A percentile compares a stretch with the other conserved stretches of the same genome.
phyloP scores from a whole-genome alignment of 306 rosid genomes.

The Prunus mira region DNA sequence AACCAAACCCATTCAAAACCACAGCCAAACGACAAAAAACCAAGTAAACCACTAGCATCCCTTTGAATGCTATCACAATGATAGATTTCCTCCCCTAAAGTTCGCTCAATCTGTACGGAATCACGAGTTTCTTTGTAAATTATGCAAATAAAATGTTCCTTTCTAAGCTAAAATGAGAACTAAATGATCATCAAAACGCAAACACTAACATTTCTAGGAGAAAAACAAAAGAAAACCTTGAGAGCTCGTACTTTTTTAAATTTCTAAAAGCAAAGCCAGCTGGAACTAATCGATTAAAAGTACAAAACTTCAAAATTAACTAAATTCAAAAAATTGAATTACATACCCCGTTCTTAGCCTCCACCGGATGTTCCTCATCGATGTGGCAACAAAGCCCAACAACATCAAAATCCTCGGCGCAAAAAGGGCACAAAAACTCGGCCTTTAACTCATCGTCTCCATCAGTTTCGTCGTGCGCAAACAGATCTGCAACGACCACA shows the following conservation, averaged over 20 bases:
- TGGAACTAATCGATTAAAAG: neutral
- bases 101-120: neutral
- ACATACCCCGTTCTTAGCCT: conserved; percentile 67
- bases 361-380: conserved; percentile 72
- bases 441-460: conserved; percentile 57
- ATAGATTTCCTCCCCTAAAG: neutral
- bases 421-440: conserved; percentile 73
- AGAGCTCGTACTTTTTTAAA: neutral
- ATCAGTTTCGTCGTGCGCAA: conserved; percentile 44
- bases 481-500: conserved; percentile 49
- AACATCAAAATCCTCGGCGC: conserved; percentile 71
- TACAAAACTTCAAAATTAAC: neutral
- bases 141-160: neutral
- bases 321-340: neutral
- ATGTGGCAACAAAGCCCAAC: conserved; percentile 87
- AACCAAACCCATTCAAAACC: neutral
- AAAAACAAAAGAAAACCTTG: no score
- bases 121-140: neutral
- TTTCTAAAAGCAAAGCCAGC: neutral
- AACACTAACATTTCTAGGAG: neutral
- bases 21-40: neutral
- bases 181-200: neutral
- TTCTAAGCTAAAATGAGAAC: conserved; percentile 5
- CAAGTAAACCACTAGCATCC: neutral
- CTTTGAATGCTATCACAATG: neutral